Conservation (phyloP, 2,329 filamentous ascomycete genomes). For the Lasiodiplodia citricola region DNA sequence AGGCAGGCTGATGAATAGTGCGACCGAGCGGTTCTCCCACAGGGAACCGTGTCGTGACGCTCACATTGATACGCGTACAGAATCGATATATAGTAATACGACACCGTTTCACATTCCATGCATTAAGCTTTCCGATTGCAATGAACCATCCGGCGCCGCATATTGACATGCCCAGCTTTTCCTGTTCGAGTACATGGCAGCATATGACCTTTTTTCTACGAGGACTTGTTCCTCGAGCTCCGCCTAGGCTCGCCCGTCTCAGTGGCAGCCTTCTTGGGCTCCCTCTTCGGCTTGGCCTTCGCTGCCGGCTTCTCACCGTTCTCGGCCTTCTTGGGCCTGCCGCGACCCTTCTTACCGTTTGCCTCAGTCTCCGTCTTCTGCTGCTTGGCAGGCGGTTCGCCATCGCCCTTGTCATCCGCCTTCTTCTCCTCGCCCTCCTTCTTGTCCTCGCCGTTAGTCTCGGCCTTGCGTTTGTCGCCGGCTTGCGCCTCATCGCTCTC, state of each 20-base stretch:
- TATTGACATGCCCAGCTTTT: conserved; percentile 24
- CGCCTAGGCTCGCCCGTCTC: conserved; percentile 55
- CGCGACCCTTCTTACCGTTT: conserved; percentile 34
- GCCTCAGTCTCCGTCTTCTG: conserved; percentile 41
- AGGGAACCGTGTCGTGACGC: neutral
- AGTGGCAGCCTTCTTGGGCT: conserved; percentile 57
- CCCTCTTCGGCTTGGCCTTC: conserved; percentile 44
- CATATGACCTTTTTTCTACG: neutral
- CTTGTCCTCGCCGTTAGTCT: conserved; percentile 35
- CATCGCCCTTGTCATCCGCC: conserved; percentile 32
- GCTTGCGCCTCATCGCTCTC: conserved; percentile 38
- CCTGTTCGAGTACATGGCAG: conserved; percentile 1
- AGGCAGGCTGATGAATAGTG: neutral
- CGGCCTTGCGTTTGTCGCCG: conserved; percentile 43
- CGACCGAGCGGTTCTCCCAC: neutral
- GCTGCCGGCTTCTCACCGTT: conserved; percentile 38
- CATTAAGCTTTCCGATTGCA: conserved; percentile 20
- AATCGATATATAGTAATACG: conserved; percentile 20
- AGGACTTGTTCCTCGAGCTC: conserved; percentile 47
- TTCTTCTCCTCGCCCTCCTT: conserved; percentile 33
- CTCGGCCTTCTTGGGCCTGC: conserved; percentile 42
- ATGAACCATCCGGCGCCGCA: conserved; percentile 18
- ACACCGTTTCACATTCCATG: conserved; percentile 23
- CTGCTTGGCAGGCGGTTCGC: conserved; percentile 39
- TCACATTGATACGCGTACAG: neutral